Evolutionary conservation across 441 rosid genomes (phyloP).

Genomic region (Eruca vesicaria): DNA sequence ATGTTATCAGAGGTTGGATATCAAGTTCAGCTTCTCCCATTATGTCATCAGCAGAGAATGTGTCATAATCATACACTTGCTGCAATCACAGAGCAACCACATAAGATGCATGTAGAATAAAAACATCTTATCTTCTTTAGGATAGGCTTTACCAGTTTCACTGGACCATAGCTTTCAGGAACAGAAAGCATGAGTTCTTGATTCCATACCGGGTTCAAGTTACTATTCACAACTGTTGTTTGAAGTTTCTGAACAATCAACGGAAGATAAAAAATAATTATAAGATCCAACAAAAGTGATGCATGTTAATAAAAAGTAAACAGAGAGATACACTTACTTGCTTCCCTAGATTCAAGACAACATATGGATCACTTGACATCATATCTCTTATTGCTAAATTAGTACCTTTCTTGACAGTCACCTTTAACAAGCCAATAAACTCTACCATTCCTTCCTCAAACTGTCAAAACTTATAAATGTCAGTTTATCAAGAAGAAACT

Average conservation of each 20-base stretch:
- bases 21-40: constrained; percentile 95
- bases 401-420: constrained; percentile 85
- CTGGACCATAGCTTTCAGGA: constrained; percentile 74
- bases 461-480: constrained; percentile 8
- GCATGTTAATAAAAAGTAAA: neutral
- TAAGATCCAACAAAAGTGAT: neutral
- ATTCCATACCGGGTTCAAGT: constrained; percentile 93
- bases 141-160: constrained; percentile 63
- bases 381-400: constrained; percentile 87
- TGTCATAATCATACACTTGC: too few relatives aligned
- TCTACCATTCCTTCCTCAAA: constrained; percentile 93
- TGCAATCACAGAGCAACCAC: constrained; percentile 18
- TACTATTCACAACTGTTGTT: constrained; percentile 86
- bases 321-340: constrained; percentile 60
- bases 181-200: constrained; percentile 84
- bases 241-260: constrained; percentile 52
- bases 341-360: constrained; percentile 69
- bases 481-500: neutral
- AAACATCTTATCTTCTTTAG: neutral
- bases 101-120: too few relatives aligned
- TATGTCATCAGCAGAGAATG: too few relatives aligned
- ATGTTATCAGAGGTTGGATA: constrained; percentile 72
- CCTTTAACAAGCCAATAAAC: constrained; percentile 89
- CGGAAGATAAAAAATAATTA: neutral
- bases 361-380: constrained; percentile 88